Conservation (phyloP, 176 grass and related monocot species). For the Bonia amplexicaulis region DNA sequence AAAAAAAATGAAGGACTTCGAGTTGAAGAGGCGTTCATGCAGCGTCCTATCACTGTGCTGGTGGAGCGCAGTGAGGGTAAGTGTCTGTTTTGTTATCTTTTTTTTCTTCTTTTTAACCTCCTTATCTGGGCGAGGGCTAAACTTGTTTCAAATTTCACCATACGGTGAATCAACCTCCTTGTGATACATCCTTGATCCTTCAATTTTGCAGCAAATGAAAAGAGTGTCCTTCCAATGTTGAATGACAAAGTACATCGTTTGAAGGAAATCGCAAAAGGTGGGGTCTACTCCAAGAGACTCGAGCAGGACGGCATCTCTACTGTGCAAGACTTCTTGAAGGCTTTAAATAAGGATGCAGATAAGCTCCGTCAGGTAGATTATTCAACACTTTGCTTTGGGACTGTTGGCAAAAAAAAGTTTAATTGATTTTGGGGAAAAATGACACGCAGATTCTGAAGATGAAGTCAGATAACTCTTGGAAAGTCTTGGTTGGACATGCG, state of each 20-base stretch:
- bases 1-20: too few species aligned
- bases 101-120: too few species aligned
- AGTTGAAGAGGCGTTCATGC: too few species aligned
- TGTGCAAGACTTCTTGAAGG: slow-evolving; percentile 2
- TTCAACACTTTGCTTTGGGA: neutral
- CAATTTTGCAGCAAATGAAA: neutral
- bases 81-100: too few species aligned
- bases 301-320: neutral
- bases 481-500: neutral
- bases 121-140: too few species aligned
- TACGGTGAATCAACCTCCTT: too few species aligned
- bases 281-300: neutral
- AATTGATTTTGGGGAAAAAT: neutral
- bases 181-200: too few species aligned
- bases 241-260: neutral
- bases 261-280: neutral
- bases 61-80: too few species aligned
- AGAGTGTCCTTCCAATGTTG: neutral
- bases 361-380: neutral
- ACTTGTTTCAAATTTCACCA: too few species aligned
- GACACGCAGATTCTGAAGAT: neutral
- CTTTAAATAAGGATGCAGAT: neutral
- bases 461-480: neutral
- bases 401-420: neutral
- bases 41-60: too few species aligned